Percentiles rank a stretch among this genome's conserved stretches.
Conservation (phyloP, 164 flowering plant genomes). For the Aristolochia fimbriata region DNA sequence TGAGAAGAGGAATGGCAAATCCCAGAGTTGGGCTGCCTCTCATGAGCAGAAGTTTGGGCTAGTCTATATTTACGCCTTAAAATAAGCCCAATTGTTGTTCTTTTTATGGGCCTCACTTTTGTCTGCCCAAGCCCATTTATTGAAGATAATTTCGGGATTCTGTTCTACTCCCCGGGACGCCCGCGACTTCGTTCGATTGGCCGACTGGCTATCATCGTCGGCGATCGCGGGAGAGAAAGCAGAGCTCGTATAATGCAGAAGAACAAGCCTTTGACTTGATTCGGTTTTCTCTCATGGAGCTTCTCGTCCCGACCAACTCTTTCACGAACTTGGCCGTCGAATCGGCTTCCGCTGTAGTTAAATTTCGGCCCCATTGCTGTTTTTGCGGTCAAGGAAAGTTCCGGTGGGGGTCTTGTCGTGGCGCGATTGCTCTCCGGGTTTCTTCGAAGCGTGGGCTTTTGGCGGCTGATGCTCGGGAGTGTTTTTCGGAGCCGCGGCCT, state of each 20-base stretch:
- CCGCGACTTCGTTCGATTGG: not conserved
- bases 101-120: too few species aligned
- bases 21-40: too few species aligned
- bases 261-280: not conserved
- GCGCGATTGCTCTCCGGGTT: conserved; percentile 6
- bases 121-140: too few species aligned
- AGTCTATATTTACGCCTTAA: too few species aligned
- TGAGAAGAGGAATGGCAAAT: too few species aligned
- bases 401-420: conserved; percentile 4
- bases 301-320: not conserved
- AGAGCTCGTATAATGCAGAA: not conserved
- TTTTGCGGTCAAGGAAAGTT: conserved; percentile 2
- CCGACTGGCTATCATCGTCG: not conserved
- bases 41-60: too few species aligned
- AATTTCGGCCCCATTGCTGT: conserved; percentile 4
- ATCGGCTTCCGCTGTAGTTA: not conserved
- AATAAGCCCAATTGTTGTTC: not conserved
- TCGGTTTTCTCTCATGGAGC: conserved; percentile 1
- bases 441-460: not conserved
- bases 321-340: too few species aligned
- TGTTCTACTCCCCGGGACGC: not conserved
- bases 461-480: not conserved
- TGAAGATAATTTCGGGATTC: not conserved
- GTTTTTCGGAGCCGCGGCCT: not conserved
- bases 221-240: not conserved